These are phyloP conservation scores for Nothophoma quercina DNA, from an alignment of 2,329 filamentous ascomycete genomes.

Conservation along the genomic window DNA sequence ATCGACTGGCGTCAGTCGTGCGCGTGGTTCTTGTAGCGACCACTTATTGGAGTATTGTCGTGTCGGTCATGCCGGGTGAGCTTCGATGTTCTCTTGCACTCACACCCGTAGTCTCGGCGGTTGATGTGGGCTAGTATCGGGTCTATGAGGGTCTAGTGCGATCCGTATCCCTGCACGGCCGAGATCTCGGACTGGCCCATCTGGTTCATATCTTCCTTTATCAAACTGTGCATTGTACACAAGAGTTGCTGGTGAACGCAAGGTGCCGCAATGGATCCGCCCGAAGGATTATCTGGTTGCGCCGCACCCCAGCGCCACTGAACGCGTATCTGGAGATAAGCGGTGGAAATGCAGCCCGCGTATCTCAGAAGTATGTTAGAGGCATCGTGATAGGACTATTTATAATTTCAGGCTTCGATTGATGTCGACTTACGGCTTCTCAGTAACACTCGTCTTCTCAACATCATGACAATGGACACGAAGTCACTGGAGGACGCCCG, in stretches of 20 bases:
- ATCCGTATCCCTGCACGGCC: slow-evolving; percentile 2
- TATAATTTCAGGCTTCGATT: too few relatives aligned
- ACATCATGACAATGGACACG: neutral
- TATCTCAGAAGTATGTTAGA: too few relatives aligned
- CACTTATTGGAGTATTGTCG: too few relatives aligned
- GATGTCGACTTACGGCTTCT: too few relatives aligned
- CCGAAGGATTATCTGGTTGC: neutral
- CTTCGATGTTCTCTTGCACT: too few relatives aligned
- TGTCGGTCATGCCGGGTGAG: too few relatives aligned
- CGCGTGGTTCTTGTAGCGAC: too few relatives aligned
- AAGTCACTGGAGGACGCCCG: neutral
- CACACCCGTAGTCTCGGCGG: too few relatives aligned
- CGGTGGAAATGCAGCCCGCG: neutral
- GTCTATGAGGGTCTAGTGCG: neutral
- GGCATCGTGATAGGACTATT: neutral
- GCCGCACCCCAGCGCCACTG: neutral
- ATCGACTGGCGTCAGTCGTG: too few relatives aligned
- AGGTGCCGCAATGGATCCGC: too few relatives aligned
- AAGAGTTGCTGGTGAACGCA: neutral
- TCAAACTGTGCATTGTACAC: neutral
- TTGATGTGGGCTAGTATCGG: neutral
- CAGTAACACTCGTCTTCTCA: too few relatives aligned
- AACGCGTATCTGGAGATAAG: slow-evolving; percentile 3
- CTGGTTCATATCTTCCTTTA: neutral
- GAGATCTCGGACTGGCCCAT: neutral